Percentiles rank a stretch among this genome's conserved stretches.
Evolutionary conservation across 148 eudicot genomes (phyloP).

Genomic region (Simmondsia chinensis): DNA sequence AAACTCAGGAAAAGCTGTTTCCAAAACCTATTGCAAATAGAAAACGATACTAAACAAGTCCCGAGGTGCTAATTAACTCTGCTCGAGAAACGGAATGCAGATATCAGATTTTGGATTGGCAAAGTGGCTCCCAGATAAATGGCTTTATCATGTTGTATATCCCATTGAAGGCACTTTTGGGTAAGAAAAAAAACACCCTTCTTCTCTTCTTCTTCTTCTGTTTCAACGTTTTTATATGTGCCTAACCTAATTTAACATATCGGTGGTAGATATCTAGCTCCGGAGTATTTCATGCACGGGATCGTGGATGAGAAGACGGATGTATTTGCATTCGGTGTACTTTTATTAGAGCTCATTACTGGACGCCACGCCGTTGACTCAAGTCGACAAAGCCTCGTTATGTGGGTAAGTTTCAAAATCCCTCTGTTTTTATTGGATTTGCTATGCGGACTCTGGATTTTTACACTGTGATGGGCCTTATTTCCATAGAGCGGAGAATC

Average conservation of each 20-base stretch:
- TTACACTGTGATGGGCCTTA: too few relatives aligned
- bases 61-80: too few relatives aligned
- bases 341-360: constrained; percentile 84
- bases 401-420: constrained; percentile 58
- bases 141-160: constrained; percentile 5
- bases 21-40: too few relatives aligned
- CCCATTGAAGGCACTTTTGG: constrained; percentile 94
- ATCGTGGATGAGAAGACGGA: constrained; percentile 87
- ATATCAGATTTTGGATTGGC: constrained; percentile 31
- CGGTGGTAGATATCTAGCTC: constrained; percentile 91
- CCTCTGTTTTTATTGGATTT: too few relatives aligned
- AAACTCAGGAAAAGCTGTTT: too few relatives aligned
- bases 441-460: too few relatives aligned
- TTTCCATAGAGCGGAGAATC: too few relatives aligned
- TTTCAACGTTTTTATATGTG: too few relatives aligned
- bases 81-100: background rate
- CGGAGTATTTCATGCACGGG: constrained; percentile 95
- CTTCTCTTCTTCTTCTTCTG: too few relatives aligned
- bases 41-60: too few relatives aligned
- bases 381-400: constrained; percentile 70
- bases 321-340: constrained; percentile 87
- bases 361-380: constrained; percentile 92
- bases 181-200: too few relatives aligned
- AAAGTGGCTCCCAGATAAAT: constrained; percentile 23
- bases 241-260: constrained; percentile 2